These are phyloP conservation scores for Cerrena zonata DNA, from an alignment of 1,284 basidiomycete genomes.

Conservation along the genomic window DNA sequence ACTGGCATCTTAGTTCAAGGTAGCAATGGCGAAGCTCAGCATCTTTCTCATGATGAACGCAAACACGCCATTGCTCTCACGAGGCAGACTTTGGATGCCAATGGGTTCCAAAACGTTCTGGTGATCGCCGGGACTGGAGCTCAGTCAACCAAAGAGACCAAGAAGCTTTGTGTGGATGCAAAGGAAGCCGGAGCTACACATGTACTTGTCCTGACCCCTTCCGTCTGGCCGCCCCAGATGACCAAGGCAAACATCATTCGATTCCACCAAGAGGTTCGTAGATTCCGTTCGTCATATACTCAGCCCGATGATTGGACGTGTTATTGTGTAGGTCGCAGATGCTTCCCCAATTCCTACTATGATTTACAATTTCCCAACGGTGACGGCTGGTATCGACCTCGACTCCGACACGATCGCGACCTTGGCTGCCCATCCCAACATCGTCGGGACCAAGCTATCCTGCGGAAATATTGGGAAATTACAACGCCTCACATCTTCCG, in stretches of 20 bases:
- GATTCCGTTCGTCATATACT: not conserved
- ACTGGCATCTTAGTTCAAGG: conserved; percentile 74
- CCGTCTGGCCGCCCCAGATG: conserved; percentile 63
- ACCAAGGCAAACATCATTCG: conserved; percentile 52
- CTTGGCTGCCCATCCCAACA: conserved; percentile 78
- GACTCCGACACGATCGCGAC: conserved; percentile 75
- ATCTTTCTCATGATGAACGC: conserved; percentile 68
- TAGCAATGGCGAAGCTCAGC: conserved; percentile 75
- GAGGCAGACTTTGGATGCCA: conserved; percentile 67
- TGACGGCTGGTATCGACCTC: conserved; percentile 81
- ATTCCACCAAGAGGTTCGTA: conserved; percentile 56
- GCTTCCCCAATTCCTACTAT: conserved; percentile 79
- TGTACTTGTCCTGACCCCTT: conserved; percentile 70
- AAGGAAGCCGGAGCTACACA: conserved; percentile 75
- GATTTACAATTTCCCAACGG: conserved; percentile 86
- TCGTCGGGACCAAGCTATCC: conserved; percentile 84
- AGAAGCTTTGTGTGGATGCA: conserved; percentile 73
- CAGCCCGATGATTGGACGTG: not conserved
- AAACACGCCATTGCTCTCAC: conserved; percentile 60
- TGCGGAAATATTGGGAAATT: conserved; percentile 83
- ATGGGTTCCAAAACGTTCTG: conserved; percentile 61
- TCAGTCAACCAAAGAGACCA: conserved; percentile 77
- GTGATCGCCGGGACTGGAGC: conserved; percentile 85
- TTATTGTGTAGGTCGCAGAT: conserved; percentile 60
- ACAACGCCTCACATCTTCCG: conserved; percentile 60